These are phyloP conservation scores for Diaporthe australafricana DNA, from an alignment of 2,329 filamentous ascomycete species.

Conservation along the genomic window DNA sequence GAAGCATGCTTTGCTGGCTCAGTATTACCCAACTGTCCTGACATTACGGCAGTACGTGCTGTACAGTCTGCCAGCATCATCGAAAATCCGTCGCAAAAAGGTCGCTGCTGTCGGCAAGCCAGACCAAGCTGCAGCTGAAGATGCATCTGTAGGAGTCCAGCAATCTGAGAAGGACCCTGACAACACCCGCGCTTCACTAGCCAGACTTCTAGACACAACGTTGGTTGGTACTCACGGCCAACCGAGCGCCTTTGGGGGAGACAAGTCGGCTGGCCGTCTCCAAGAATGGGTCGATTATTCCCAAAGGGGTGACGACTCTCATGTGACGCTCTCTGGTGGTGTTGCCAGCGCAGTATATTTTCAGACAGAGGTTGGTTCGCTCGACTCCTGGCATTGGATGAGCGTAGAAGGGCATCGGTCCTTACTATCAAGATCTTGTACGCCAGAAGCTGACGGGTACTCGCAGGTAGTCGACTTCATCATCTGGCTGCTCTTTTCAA, in stretches of 20 bases:
- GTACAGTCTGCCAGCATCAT: constrained; percentile 72
- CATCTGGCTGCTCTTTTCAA: constrained; percentile 81
- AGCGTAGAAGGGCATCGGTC: neutral
- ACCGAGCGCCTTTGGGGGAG: constrained; percentile 43
- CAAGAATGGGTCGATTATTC: constrained; percentile 71
- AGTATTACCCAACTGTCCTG: constrained; percentile 74
- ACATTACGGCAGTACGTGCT: constrained; percentile 80
- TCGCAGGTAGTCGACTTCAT: constrained; percentile 80
- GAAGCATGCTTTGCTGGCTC: constrained; percentile 72
- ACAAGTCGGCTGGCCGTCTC: constrained; percentile 55
- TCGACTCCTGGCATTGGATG: neutral
- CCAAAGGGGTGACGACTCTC: constrained; percentile 70
- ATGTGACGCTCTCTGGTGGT: constrained; percentile 63
- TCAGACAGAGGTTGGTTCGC: constrained; percentile 72
- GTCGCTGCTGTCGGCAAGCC: constrained; percentile 58
- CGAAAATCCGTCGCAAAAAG: constrained; percentile 71
- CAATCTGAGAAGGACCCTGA: neutral
- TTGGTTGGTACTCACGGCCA: constrained; percentile 66
- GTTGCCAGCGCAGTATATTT: constrained; percentile 59
- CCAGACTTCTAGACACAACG: constrained; percentile 74
- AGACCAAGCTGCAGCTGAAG: neutral
- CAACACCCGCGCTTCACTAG: constrained; percentile 56
- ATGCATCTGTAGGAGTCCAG: neutral
- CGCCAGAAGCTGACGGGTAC: constrained; percentile 17
- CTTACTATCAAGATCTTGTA: neutral